Conservation (phyloP, 1,139 yeast genomes). For the Magnusiomyces suaveolens region DNA sequence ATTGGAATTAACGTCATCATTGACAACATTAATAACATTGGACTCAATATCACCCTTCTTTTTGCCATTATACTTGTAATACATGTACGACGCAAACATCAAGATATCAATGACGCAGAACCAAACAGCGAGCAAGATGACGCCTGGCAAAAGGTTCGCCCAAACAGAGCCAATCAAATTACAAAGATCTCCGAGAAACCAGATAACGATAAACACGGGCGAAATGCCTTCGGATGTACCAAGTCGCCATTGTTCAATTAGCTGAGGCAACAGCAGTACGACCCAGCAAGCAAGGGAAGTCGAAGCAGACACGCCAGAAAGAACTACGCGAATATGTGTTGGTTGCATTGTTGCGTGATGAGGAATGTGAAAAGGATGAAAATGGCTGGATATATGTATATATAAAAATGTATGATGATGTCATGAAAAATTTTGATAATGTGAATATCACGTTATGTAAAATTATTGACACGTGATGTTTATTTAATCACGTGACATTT, state of each 20-base stretch:
- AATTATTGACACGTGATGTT: neutral
- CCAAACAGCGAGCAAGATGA: conserved; percentile 62
- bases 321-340: conserved; percentile 33
- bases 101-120: conserved; percentile 59
- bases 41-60: neutral
- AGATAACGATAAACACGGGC: conserved; percentile 54
- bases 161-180: conserved; percentile 61
- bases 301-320: conserved; percentile 61
- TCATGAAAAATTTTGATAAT: too few relatives aligned
- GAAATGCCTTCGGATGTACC: conserved; percentile 76
- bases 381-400: too few relatives aligned
- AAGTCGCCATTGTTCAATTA: conserved; percentile 71
- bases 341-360: conserved; percentile 17
- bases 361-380: too few relatives aligned
- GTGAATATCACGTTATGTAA: neutral
- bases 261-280: conserved; percentile 68
- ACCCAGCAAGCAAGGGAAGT: conserved; percentile 58
- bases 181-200: conserved; percentile 67
- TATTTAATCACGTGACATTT: too few relatives aligned
- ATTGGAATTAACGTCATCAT: neutral
- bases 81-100: conserved; percentile 52
- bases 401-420: too few relatives aligned
- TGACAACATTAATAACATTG: neutral
- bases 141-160: conserved; percentile 66
- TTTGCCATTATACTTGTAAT: conserved; percentile 30